phyloP scores from a whole-genome alignment of 2,329 filamentous ascomycete species.

The Herpotrichia juniperi region DNA sequence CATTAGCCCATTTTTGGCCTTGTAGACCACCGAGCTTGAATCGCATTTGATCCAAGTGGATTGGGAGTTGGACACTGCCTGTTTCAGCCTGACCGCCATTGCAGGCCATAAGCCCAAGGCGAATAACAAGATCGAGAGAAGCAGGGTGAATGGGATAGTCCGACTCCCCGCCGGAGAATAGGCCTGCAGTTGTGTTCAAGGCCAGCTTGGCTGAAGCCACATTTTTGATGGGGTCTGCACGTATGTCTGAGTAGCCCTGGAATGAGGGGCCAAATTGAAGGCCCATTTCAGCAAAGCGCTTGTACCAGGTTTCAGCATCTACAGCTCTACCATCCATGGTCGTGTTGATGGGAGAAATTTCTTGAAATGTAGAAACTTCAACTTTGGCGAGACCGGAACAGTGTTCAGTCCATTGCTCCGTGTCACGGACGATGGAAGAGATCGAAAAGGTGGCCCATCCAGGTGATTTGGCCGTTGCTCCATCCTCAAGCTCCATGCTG shows the following conservation, averaged over 20 bases:
- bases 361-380: not conserved
- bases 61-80: constrained; percentile 5
- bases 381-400: constrained; percentile 24
- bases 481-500: constrained; percentile 13
- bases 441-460: constrained; percentile 26
- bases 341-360: not conserved
- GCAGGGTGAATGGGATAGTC: constrained; percentile 42
- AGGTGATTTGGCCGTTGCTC: constrained; percentile 11
- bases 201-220: constrained; percentile 12
- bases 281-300: constrained; percentile 19
- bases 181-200: constrained; percentile 12
- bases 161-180: constrained; percentile 27
- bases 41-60: constrained; percentile 16
- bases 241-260: constrained; percentile 17
- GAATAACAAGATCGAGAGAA: constrained; percentile 37
- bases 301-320: constrained; percentile 26
- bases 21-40: constrained; percentile 22
- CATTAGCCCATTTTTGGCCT: constrained; percentile 5
- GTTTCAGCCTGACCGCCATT: constrained; percentile 19
- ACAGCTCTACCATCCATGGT: not conserved
- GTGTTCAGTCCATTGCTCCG: constrained; percentile 29
- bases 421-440: constrained; percentile 14
- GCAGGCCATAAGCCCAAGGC: constrained; percentile 26
- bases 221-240: constrained; percentile 6
- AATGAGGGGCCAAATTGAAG: constrained; percentile 28